These are phyloP conservation scores for Claviceps arundinis DNA, from an alignment of 2,329 filamentous ascomycete species.

Conservation along the genomic window DNA sequence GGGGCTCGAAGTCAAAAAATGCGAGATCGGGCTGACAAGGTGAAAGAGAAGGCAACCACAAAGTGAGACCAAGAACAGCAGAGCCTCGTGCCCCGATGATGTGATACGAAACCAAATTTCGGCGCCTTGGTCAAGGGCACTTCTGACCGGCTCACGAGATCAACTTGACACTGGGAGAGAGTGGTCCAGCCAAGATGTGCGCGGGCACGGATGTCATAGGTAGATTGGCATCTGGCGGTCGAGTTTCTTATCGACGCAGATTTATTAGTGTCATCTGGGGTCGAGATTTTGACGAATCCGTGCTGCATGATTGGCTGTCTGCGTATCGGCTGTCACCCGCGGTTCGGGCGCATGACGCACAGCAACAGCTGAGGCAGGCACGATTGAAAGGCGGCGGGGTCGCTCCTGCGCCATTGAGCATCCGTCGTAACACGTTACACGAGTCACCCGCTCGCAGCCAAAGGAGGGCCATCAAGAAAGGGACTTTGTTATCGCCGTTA, in stretches of 20 bases:
- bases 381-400: neutral
- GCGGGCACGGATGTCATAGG: too few species aligned
- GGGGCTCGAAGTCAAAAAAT: neutral
- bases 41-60: neutral
- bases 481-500: too few species aligned
- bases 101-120: neutral
- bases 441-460: too few species aligned
- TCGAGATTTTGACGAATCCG: constrained; percentile 2
- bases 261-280: neutral
- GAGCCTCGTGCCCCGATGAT: too few species aligned
- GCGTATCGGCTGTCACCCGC: constrained; percentile 4
- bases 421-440: neutral
- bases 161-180: neutral
- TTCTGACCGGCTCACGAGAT: neutral
- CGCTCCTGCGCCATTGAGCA: neutral
- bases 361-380: neutral
- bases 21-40: neutral
- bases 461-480: too few species aligned
- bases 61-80: neutral
- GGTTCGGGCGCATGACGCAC: constrained; percentile 6
- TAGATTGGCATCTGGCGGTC: neutral
- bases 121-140: neutral
- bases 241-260: constrained; percentile 4
- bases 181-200: neutral
- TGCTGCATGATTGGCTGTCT: constrained; percentile 4